Percentiles rank a stretch among this genome's conserved stretches.
Evolutionary conservation across 805 yeast species (phyloP).

Genomic region (Ogataea corticis): DNA sequence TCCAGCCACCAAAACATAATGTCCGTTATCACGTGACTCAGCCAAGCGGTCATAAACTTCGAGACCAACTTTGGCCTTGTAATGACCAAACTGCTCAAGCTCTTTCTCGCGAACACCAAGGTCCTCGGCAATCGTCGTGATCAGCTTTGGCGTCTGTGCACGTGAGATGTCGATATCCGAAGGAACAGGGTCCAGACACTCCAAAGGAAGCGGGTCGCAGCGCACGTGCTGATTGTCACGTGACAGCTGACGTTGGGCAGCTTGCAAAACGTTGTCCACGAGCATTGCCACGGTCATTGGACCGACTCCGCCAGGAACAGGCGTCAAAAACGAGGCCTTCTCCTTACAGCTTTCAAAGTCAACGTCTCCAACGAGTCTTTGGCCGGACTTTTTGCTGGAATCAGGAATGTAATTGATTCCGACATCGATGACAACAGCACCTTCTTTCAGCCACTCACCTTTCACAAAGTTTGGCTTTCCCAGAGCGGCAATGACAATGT

Average conservation of each 20-base stretch:
- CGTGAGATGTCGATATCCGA: conserved; percentile 79
- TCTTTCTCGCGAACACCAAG: conserved; percentile 67
- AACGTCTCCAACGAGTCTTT: conserved; percentile 76
- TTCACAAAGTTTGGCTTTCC: conserved; percentile 71
- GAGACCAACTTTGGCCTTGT: conserved; percentile 74
- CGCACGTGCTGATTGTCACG: conserved; percentile 33
- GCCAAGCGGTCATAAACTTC: conserved; percentile 62
- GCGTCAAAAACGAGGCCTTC: conserved; percentile 69
- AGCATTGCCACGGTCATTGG: conserved; percentile 90
- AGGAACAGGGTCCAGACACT: conserved; percentile 68
- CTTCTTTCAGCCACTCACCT: conserved; percentile 72
- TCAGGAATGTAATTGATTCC: conserved; percentile 79
- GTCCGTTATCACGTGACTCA: conserved; percentile 59
- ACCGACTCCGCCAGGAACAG: conserved; percentile 91
- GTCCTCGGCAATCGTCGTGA: conserved; percentile 67
- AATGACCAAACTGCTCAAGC: conserved; percentile 72
- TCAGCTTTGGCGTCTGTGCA: conserved; percentile 70
- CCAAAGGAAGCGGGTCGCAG: conserved; percentile 56
- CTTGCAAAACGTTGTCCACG: conserved; percentile 66
- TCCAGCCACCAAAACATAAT: conserved; percentile 77
- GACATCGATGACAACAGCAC: conserved; percentile 75
- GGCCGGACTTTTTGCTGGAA: conserved; percentile 64
- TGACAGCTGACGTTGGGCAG: conserved; percentile 53
- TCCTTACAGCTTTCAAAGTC: conserved; percentile 57
- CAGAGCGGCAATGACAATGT: conserved; percentile 75